Conservation (phyloP, 768 basidiomycete genomes). For the Kwoniella europaea region DNA sequence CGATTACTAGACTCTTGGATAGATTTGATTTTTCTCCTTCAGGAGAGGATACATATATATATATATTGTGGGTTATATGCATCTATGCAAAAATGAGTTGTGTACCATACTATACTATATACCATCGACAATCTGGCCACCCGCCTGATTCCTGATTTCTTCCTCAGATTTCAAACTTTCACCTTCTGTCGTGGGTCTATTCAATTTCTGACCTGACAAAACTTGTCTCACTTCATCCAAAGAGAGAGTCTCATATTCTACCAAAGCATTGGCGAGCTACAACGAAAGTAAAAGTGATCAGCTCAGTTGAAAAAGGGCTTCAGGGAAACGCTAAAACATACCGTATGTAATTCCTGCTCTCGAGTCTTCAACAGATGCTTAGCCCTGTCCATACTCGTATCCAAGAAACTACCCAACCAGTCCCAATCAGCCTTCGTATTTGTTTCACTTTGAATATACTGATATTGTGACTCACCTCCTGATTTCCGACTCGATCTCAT, state of each 20-base stretch:
- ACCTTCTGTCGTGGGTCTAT: conserved; percentile 34
- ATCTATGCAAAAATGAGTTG: conserved; percentile 1
- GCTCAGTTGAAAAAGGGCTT: background rate
- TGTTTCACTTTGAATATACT: conserved; percentile 17
- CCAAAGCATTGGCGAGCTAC: conserved; percentile 85
- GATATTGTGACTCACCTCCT: conserved; percentile 65
- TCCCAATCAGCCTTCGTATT: background rate
- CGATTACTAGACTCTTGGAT: background rate
- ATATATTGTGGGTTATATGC: too few relatives aligned
- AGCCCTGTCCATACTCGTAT: conserved; percentile 72
- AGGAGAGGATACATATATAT: too few relatives aligned
- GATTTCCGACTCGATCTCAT: conserved; percentile 88
- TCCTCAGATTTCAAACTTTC: conserved; percentile 37
- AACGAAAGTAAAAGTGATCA: too few relatives aligned
- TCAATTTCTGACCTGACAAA: conserved; percentile 72
- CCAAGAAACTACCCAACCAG: conserved; percentile 64
- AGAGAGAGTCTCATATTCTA: conserved; percentile 93
- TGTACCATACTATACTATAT: conserved; percentile 31
- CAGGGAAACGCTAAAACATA: conserved; percentile 18
- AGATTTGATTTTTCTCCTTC: background rate
- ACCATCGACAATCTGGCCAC: conserved; percentile 44
- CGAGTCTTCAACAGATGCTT: conserved; percentile 68
- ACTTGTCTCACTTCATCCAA: conserved; percentile 84
- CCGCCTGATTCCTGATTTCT: conserved; percentile 28
- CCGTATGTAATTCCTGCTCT: conserved; percentile 74